Base-by-base conservation (phyloP, 768 basidiomycete species). In the Kwoniella sp. region DNA sequence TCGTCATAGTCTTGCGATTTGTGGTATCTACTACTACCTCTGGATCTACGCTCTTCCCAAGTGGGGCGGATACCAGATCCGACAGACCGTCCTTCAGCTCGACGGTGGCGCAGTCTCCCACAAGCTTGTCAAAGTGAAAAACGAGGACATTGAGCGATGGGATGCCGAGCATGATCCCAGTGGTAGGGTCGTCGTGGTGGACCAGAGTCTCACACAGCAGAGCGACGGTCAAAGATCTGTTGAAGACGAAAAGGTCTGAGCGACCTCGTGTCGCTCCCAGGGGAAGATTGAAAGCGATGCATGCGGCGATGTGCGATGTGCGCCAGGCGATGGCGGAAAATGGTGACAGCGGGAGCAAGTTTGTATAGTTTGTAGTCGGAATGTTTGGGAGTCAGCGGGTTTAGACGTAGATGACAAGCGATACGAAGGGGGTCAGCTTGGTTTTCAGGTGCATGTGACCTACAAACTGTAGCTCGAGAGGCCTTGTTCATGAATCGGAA, bases 1-100 rank as follows among this genome's bases (percentile, higher is more conserved):
- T 33, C 33, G 33, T 33, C 33, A 44, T 33, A 66, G 64, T 46
- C 26, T 63, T 36, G 58, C 65, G 58, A 55, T 70, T 24, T 73
- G 71, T 29, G 69, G 60, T 26, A 33, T 73, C 36, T 74, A 80
- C 61, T 77, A 77, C 55, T 74, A 67, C 54, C 24, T 84, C 25
- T 84, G 84, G 84, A 82, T 83, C 26, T 68, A 83, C 17, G 49
- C 83, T 2, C 77, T 85, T 2, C 84, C 84, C 27, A 80, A 69
- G 47, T 55, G 80, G 8, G 81, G 84, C 10, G 81, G 82, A 0
- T 85, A 85, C 64, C 81, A 82, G 54, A 79, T 85, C 10, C 79
- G 83, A 1, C 82, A 83, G 24, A 64, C 68, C 51, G 68, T 67
- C 15, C 51, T 63, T 15, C 37, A 54, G 24, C 50, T 71, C 6